Percentiles rank a stretch among this genome's conserved stretches.
Evolutionary conservation across 2,329 filamentous ascomycete genomes (phyloP).

Genomic region (Periconia sp.): DNA sequence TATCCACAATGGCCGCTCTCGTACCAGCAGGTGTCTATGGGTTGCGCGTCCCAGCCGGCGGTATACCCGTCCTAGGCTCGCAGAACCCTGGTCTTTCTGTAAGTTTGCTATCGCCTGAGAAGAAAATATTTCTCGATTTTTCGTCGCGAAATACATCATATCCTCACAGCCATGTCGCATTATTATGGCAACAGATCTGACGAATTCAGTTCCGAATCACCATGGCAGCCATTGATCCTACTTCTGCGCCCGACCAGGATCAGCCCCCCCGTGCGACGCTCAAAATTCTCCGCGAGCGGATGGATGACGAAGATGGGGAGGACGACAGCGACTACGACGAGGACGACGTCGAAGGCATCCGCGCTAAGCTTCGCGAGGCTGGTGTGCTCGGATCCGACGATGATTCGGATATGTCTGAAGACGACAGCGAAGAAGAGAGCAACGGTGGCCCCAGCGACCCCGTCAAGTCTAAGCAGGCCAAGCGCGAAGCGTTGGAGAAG

Average conservation of each 20-base stretch:
- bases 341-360: conserved; percentile 45
- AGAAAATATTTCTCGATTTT: neutral
- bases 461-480: conserved; percentile 83
- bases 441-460: conserved; percentile 93
- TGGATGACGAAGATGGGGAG: conserved; percentile 60
- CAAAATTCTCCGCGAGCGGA: conserved; percentile 79
- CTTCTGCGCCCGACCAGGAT: conserved; percentile 57
- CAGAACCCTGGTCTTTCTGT: conserved; percentile 79
- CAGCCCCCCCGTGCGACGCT: conserved; percentile 76
- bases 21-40: conserved; percentile 81
- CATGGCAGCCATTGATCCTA: conserved; percentile 97
- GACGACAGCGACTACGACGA: conserved; percentile 56
- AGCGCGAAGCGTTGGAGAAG: conserved; percentile 73
- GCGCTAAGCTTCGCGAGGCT: conserved; percentile 36
- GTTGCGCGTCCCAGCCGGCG: conserved; percentile 84
- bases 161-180: neutral
- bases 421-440: conserved; percentile 68
- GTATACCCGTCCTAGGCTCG: conserved; percentile 77
- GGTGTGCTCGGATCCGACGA: conserved; percentile 36
- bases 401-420: conserved; percentile 43
- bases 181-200: neutral
- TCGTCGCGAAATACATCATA: neutral
- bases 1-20: conserved; percentile 37
- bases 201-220: conserved; percentile 82
- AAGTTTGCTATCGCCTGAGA: conserved; percentile 46